phyloP scores from a whole-genome alignment of 768 basidiomycete species.

The Nidularia sp. region DNA sequence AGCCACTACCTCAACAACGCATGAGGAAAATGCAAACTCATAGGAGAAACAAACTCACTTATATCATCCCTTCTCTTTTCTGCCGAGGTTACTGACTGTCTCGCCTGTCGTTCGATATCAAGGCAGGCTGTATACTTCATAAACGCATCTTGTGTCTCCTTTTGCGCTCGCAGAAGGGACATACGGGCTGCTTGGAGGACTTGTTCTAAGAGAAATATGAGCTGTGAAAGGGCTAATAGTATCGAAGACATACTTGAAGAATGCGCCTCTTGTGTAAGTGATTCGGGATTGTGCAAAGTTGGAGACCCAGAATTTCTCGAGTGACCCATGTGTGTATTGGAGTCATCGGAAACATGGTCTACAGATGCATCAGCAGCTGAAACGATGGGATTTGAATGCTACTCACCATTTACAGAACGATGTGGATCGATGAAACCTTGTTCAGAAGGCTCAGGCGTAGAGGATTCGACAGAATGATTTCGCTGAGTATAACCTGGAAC shows the following conservation, averaged over 20 bases:
- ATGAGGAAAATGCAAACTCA: slow-evolving; percentile 8
- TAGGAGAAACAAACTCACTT: slow-evolving; percentile 24
- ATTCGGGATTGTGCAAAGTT: slow-evolving; percentile 43
- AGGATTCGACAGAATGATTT: slow-evolving; percentile 41
- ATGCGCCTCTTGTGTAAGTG: slow-evolving; percentile 53
- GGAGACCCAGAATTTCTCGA: slow-evolving; percentile 50
- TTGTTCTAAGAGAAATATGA: slow-evolving; percentile 40
- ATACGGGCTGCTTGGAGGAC: slow-evolving; percentile 58
- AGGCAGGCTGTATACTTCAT: slow-evolving; percentile 65
- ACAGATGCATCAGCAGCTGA: not conserved
- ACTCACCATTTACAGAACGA: slow-evolving; percentile 22
- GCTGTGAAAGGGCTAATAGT: slow-evolving; percentile 7
- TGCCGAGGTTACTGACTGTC: slow-evolving; percentile 56
- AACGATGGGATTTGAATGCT: slow-evolving; percentile 4
- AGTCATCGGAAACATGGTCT: slow-evolving; percentile 34
- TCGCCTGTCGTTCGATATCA: slow-evolving; percentile 63
- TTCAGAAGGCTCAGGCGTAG: slow-evolving; percentile 46
- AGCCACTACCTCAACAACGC: slow-evolving; percentile 28
- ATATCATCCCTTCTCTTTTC: slow-evolving; percentile 71
- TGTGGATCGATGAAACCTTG: slow-evolving; percentile 35
- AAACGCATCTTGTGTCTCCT: slow-evolving; percentile 71
- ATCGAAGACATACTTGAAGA: slow-evolving; percentile 46
- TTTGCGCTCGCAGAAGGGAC: slow-evolving; percentile 59
- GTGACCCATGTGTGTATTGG: slow-evolving; percentile 26
- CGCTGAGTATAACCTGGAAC: slow-evolving; percentile 28